These are phyloP conservation scores for Aspergillus olivimuriae DNA, from an alignment of 495 filamentous ascomycete genomes.

Conservation along the genomic window DNA sequence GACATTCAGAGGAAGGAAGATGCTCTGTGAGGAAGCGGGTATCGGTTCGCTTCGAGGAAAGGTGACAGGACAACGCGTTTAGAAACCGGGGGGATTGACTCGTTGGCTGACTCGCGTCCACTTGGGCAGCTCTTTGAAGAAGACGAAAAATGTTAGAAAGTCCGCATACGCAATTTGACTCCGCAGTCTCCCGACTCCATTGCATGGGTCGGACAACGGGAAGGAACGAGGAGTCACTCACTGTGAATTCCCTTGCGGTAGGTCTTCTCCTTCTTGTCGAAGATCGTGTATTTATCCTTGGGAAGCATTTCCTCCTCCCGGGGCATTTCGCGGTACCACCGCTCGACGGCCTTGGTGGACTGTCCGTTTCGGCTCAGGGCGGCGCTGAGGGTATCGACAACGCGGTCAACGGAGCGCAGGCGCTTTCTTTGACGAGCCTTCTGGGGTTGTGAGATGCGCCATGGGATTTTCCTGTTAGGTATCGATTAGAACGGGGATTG, in stretches of 20 bases:
- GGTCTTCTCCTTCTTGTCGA: constrained; percentile 89
- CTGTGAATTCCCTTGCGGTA: constrained; percentile 97
- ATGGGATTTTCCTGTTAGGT: constrained; percentile 92
- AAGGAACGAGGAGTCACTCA: too few species aligned
- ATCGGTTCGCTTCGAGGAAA: constrained; percentile 7
- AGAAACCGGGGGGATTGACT: constrained; percentile 91
- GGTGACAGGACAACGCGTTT: constrained; percentile 23
- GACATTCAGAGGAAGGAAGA: background rate
- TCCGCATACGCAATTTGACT: too few species aligned
- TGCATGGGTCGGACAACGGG: too few species aligned
- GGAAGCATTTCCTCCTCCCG: constrained; percentile 93
- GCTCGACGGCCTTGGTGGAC: constrained; percentile 64
- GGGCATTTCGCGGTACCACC: constrained; percentile 94
- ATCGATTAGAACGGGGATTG: constrained; percentile 7
- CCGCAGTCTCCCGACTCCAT: too few species aligned
- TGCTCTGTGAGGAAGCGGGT: background rate
- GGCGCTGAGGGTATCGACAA: constrained; percentile 68
- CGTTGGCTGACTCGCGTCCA: constrained; percentile 93
- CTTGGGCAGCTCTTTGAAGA: constrained; percentile 73
- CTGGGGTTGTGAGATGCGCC: constrained; percentile 85
- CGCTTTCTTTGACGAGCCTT: constrained; percentile 86
- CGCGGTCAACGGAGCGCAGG: constrained; percentile 74
- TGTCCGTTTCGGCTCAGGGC: constrained; percentile 67
- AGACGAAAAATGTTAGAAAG: background rate
- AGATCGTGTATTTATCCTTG: constrained; percentile 96